Evolutionary conservation across 73 alveolate genomes (phyloP).

Genomic region (Uronychia binucleata): DNA sequence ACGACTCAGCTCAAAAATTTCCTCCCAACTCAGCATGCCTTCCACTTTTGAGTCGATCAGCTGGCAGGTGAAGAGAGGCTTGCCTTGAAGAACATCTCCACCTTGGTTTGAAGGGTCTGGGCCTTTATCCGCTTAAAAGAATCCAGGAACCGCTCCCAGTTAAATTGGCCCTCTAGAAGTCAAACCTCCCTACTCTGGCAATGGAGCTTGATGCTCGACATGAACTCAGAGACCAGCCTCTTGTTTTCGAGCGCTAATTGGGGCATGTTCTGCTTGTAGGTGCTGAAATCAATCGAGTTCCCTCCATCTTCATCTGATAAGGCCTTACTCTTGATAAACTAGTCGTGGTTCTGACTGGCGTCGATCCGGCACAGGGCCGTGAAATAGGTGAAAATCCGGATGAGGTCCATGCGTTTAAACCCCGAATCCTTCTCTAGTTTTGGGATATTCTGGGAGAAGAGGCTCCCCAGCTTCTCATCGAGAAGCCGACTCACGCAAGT

Average conservation of each 20-base stretch:
- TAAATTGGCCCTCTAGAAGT: neutral
- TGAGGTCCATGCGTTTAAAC: neutral
- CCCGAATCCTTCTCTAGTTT: neutral
- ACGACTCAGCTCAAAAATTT: neutral
- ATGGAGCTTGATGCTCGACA: too few species aligned
- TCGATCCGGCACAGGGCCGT: neutral
- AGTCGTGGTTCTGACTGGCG: neutral
- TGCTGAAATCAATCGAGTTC: neutral
- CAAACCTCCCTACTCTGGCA: too few species aligned
- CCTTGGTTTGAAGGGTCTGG: neutral
- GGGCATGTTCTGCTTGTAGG: neutral
- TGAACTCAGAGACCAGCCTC: neutral
- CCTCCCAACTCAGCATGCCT: neutral
- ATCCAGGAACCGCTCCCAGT: neutral
- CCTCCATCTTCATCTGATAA: neutral
- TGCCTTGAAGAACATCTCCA: neutral
- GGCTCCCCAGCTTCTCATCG: neutral
- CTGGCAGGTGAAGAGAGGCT: neutral
- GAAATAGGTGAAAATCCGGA: neutral
- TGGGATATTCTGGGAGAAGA: neutral
- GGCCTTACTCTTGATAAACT: neutral
- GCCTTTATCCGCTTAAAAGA: neutral
- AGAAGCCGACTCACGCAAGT: neutral
- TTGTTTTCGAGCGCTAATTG: neutral
- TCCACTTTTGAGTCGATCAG: neutral